Conservation (phyloP, 441 rosid species). For the Populus hybrid region DNA sequence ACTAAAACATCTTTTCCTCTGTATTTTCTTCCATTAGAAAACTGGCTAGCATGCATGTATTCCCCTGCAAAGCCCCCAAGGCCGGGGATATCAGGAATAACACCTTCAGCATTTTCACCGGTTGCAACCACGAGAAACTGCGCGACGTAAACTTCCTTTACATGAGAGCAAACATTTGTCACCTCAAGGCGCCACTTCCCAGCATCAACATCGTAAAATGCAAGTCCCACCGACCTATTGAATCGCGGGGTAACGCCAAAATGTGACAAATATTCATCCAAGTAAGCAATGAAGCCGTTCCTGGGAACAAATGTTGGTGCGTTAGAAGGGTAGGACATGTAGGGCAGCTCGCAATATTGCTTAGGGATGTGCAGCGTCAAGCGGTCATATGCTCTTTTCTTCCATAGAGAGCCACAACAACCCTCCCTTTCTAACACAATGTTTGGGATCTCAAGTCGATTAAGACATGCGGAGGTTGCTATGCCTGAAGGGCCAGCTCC, state of each 20-base stretch:
- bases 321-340: slow-evolving; percentile 31
- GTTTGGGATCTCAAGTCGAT: slow-evolving; percentile 29
- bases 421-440: slow-evolving; percentile 48
- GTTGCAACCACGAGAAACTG: slow-evolving; percentile 60
- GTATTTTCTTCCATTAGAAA: slow-evolving; percentile 38
- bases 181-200: slow-evolving; percentile 44
- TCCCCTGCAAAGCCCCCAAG: slow-evolving; percentile 39
- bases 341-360: slow-evolving; percentile 44
- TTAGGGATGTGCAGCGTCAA: slow-evolving; percentile 47
- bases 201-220: slow-evolving; percentile 28
- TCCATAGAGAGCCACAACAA: slow-evolving; percentile 51
- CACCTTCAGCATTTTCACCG: slow-evolving; percentile 50
- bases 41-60: slow-evolving; percentile 50
- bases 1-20: slow-evolving; percentile 44
- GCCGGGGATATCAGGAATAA: slow-evolving; percentile 42
- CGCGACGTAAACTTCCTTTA: slow-evolving; percentile 36
- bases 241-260: slow-evolving; percentile 44
- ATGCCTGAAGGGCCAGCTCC: slow-evolving; percentile 62
- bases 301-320: slow-evolving; percentile 36
- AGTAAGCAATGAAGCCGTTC: slow-evolving; percentile 39
- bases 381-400: slow-evolving; percentile 47
- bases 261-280: slow-evolving; percentile 43
- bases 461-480: slow-evolving; percentile 43
- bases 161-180: slow-evolving; percentile 30
- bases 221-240: slow-evolving; percentile 41